Conservation (phyloP, 371 early-diverging fungal species). For the Syncephalastrum monosporum region DNA sequence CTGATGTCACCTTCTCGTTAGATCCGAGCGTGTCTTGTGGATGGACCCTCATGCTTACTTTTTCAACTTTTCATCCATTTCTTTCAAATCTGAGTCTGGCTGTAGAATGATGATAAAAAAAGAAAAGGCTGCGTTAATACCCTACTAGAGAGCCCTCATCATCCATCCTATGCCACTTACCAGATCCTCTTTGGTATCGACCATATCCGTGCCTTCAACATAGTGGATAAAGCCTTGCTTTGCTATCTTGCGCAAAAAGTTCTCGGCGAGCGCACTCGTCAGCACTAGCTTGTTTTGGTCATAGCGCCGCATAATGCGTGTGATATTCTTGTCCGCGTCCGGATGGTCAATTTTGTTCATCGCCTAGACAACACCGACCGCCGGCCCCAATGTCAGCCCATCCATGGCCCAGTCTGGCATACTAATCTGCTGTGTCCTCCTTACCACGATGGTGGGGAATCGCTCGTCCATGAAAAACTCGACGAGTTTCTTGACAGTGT, state of each 20-base stretch:
- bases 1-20: background rate
- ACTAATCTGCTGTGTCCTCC: background rate
- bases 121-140: too few relatives aligned
- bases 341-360: constrained; percentile 84
- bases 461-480: constrained; percentile 69
- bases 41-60: constrained; percentile 22
- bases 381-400: background rate
- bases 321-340: constrained; percentile 78
- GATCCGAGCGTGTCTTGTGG: too few relatives aligned
- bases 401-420: background rate
- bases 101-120: constrained; percentile 2
- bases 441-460: constrained; percentile 72
- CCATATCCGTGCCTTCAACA: constrained; percentile 66
- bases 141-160: too few relatives aligned
- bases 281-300: constrained; percentile 64
- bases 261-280: constrained; percentile 76
- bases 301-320: constrained; percentile 70
- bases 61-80: constrained; percentile 63
- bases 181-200: constrained; percentile 55
- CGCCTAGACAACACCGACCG: constrained; percentile 26
- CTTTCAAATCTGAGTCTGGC: constrained; percentile 53
- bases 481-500: constrained; percentile 56
- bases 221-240: constrained; percentile 70
- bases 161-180: constrained; percentile 15
- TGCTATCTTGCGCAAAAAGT: constrained; percentile 68